phyloP scores from a whole-genome alignment of 2,329 filamentous ascomycete species.

The Alternaria ethzedia region DNA sequence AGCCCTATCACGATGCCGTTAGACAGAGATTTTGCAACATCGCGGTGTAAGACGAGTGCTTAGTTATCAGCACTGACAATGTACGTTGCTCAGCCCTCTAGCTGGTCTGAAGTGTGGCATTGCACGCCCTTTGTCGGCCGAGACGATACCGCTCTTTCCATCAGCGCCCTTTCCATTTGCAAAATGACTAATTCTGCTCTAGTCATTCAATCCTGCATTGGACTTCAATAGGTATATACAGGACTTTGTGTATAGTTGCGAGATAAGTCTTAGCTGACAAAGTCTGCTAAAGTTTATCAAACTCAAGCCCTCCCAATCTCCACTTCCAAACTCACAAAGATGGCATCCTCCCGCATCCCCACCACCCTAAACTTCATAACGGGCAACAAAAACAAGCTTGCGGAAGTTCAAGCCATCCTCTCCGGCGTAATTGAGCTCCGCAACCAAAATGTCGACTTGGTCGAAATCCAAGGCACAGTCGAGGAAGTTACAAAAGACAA shows the following conservation, averaged over 20 bases:
- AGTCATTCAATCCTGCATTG: slow-evolving; percentile 17
- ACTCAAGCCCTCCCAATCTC: background rate
- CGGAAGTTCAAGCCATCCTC: slow-evolving; percentile 84
- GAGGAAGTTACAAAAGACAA: slow-evolving; percentile 93
- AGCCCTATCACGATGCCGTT: slow-evolving; percentile 7
- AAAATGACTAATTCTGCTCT: slow-evolving; percentile 7
- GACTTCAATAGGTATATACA: background rate
- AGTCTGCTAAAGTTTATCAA: background rate
- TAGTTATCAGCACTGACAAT: background rate
- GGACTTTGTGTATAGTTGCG: too few relatives aligned
- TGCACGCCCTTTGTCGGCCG: slow-evolving; percentile 2
- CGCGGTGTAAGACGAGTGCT: background rate
- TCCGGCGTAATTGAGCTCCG: slow-evolving; percentile 72
- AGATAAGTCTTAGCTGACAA: background rate
- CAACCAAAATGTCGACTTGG: slow-evolving; percentile 77
- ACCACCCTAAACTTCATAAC: slow-evolving; percentile 88
- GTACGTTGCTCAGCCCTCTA: slow-evolving; percentile 4
- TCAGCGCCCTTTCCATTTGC: slow-evolving; percentile 1
- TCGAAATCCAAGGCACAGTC: slow-evolving; percentile 89
- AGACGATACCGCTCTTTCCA: background rate
- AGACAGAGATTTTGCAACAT: background rate
- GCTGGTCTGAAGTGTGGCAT: background rate
- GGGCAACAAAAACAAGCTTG: slow-evolving; percentile 91
- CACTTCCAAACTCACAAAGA: background rate
- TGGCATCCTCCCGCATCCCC: slow-evolving; percentile 32